Base-by-base conservation (phyloP, 805 yeast species). In the Pichia heedii region DNA sequence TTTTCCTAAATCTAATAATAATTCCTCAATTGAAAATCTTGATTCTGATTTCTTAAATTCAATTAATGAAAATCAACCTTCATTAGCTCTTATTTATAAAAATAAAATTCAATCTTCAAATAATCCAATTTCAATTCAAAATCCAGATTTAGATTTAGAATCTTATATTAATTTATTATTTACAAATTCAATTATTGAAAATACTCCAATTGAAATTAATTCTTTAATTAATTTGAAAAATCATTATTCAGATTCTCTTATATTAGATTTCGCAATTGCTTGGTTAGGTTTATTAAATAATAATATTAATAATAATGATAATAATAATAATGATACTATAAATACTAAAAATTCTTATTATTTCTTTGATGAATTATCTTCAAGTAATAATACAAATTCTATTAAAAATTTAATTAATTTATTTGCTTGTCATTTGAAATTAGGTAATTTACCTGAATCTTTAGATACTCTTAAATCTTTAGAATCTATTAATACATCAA, bases 361-460 rank as follows among this genome's bases (percentile, higher is more conserved):
- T 58, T 80, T 82, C 57, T 84, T 73, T 60, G 97, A 90, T 62
- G 98, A 90, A 64, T 68, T 84, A 45, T 70, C 87, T 36, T 79
- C 83, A 46, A 73, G 76, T 29, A 68, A 71, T 39, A 59, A 66
- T 29, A 62, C 71, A 22, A 67, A 70, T 56, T 52, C 57, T 10
- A 37, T 55, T 18, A 73, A 74, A 52, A 66, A 75, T 16, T 71
- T 83, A 52, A 55, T 76, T 30, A 80, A 83, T 33, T 76, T 87
- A 55, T 73, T 87, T 36, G 82, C 79, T 11, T 70, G 88, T 47
- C 87, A 89, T 49, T 65, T 89, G 54, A 87, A 85, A 65, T 74
- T 87, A 59, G 77, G 79, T 40, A 84, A 89, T 56, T 68, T 77
- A 44, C 90, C 89, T 2, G 97, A 90, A 64, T 89, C 96, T 10